Evolutionary conservation across 257 asterid genomes (phyloP), one percentile per base, ranked within the genome.

Genomic region (Mitragyna speciosa): DNA sequence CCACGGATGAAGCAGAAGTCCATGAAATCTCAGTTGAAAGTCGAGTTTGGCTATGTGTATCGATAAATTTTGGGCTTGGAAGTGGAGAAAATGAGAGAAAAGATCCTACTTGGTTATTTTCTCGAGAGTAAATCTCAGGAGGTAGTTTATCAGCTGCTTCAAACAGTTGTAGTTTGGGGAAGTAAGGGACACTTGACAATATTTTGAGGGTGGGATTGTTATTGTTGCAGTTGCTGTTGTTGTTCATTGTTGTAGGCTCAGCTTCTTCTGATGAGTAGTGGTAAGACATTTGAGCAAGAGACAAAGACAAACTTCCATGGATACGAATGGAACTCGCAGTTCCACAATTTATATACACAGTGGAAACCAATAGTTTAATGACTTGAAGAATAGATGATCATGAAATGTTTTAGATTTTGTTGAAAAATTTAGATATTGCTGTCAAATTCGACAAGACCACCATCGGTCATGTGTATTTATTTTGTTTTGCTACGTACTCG

Each of bases 401-500:
- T 15, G 16, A 28, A 26, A 33, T 26, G 9, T 56, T 30, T 15
- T 49, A 59, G 78, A 82, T 77, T 65, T 59, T 82, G 76, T 78
- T 24, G 47, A 48, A 59, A 33, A 51, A 17, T 39, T 58, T 58
- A 82, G 87, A 86, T 76, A 80, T 86, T 71, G 77, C 52, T 86
- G 90, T 89, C 89, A 86, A 85, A 71, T 76, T 84, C 28, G 93
- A 89, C 73, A 80, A 81, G 92, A 89, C 92, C 78, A 86, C 84
- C 78, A 83, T 81, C 89, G 72, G 76, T 82, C 85, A 33, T 49
- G 75, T 30, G 47, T 36, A 56, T 54, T 51, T 31, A 67, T n/a
- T 64, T 59, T 80, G 39, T 22, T 39, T 78, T 77, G 26, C 79
- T 28, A 31, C 51, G 45, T 30, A 31, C 65, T 68, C 76, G 80